phyloP scores from a whole-genome alignment of 108 stramenopile genomes.

The Poteriospumella lacustris region DNA sequence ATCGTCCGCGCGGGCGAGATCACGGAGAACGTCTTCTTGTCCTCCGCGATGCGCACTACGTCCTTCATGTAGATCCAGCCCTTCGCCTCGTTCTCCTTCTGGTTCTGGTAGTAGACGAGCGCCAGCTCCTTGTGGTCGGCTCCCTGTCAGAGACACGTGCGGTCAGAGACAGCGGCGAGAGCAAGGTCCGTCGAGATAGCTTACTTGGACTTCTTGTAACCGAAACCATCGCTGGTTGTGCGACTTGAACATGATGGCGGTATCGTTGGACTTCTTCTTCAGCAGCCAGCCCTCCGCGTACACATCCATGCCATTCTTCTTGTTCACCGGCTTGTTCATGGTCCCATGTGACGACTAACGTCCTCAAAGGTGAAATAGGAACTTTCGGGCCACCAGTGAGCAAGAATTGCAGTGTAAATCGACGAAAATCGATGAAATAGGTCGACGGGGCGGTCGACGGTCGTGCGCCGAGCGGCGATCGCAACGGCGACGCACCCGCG shows the following conservation, averaged over 20 bases:
- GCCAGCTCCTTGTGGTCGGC: neutral
- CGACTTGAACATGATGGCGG: neutral
- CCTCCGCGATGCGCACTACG: neutral
- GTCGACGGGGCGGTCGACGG: too few species aligned
- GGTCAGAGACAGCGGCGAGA: neutral
- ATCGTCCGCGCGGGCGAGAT: neutral
- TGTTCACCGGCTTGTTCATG: too few species aligned
- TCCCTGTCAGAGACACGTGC: neutral
- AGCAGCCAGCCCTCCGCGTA: constrained; percentile 4
- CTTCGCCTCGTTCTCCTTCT: neutral
- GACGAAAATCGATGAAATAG: too few species aligned
- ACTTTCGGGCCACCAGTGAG: too few species aligned
- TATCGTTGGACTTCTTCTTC: neutral
- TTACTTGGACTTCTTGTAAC: neutral
- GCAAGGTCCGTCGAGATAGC: neutral
- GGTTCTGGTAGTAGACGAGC: neutral
- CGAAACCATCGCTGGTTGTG: neutral
- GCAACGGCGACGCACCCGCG: too few species aligned
- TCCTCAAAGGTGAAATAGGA: too few species aligned
- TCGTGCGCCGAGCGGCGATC: too few species aligned
- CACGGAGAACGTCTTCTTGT: neutral
- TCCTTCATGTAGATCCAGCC: constrained; percentile 19
- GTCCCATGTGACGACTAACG: too few species aligned
- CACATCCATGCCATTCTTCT: too few species aligned
- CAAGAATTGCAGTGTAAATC: too few species aligned